phyloP scores from a whole-genome alignment of 2,329 filamentous ascomycete genomes.

The Phoma herbarum region DNA sequence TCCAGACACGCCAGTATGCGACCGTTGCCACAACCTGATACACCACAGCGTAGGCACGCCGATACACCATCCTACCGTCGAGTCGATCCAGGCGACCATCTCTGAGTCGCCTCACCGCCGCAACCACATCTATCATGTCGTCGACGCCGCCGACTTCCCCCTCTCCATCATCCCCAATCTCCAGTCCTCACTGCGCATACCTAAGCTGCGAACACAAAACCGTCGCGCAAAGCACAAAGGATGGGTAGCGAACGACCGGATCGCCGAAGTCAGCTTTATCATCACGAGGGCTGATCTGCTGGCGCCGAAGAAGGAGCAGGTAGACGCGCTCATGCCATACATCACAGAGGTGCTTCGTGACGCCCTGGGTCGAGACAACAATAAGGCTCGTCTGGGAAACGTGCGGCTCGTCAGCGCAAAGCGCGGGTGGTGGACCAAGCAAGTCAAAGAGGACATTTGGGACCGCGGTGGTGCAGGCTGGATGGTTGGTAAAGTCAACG shows the following conservation, averaged over 20 bases:
- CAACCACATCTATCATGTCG: slow-evolving; percentile 94
- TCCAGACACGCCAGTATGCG: slow-evolving; percentile 71
- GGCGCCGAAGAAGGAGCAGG: slow-evolving; percentile 82
- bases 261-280: slow-evolving; percentile 86
- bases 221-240: slow-evolving; percentile 74
- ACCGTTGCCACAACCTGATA: slow-evolving; percentile 83
- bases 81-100: slow-evolving; percentile 83
- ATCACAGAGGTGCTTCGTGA: slow-evolving; percentile 79
- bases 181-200: slow-evolving; percentile 72
- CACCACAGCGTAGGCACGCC: slow-evolving; percentile 77
- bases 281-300: slow-evolving; percentile 89
- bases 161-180: slow-evolving; percentile 88
- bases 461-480: slow-evolving; percentile 84
- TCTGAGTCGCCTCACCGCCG: slow-evolving; percentile 86
- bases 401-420: slow-evolving; percentile 86
- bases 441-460: slow-evolving; percentile 87
- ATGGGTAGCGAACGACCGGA: slow-evolving; percentile 70
- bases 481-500: slow-evolving; percentile 98
- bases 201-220: slow-evolving; percentile 80
- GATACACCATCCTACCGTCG: slow-evolving; percentile 81
- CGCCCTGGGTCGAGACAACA: slow-evolving; percentile 72
- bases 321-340: slow-evolving; percentile 87
- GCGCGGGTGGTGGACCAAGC: slow-evolving; percentile 87
- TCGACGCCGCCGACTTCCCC: slow-evolving; percentile 96
- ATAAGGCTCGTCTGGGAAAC: slow-evolving; percentile 84